Evolutionary conservation across 2,329 filamentous ascomycete genomes (phyloP).

Genomic region (Calonectria naviculata): DNA sequence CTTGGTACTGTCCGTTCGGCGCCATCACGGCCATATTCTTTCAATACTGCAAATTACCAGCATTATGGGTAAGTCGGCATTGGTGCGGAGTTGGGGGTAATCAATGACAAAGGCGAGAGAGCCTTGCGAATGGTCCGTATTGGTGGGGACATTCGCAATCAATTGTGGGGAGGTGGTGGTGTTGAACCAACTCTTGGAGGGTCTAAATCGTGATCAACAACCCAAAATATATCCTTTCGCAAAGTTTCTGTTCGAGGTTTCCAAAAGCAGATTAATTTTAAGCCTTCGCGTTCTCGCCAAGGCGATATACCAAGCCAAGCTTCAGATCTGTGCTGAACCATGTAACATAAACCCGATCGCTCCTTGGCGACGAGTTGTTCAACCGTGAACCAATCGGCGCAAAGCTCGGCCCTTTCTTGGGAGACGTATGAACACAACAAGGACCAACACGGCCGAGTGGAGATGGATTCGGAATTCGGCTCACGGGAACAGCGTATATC

Average conservation of each 20-base stretch:
- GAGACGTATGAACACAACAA: neutral
- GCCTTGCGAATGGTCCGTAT: neutral
- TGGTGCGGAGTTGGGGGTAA: conserved; percentile 1
- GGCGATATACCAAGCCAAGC: neutral
- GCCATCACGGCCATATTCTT: conserved; percentile 4
- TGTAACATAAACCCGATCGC: neutral
- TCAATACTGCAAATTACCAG: neutral
- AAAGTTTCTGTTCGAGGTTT: neutral
- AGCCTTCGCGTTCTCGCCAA: neutral
- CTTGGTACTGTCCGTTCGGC: conserved; percentile 1
- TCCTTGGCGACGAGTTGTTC: neutral
- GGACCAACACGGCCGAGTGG: neutral
- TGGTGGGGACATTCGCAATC: neutral
- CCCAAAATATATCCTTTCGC: neutral
- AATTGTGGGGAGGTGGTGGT: neutral
- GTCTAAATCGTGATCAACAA: neutral
- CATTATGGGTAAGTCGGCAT: conserved; percentile 8
- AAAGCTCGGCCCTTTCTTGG: neutral
- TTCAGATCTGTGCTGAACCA: neutral
- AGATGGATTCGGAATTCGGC: neutral
- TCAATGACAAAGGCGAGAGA: neutral
- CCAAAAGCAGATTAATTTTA: neutral
- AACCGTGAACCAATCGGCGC: neutral
- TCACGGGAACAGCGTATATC: conserved; percentile 4
- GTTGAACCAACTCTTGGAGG: neutral